These are phyloP conservation scores for Pleurotus eryngii DNA, from an alignment of 768 basidiomycete genomes.

Conservation along the genomic window DNA sequence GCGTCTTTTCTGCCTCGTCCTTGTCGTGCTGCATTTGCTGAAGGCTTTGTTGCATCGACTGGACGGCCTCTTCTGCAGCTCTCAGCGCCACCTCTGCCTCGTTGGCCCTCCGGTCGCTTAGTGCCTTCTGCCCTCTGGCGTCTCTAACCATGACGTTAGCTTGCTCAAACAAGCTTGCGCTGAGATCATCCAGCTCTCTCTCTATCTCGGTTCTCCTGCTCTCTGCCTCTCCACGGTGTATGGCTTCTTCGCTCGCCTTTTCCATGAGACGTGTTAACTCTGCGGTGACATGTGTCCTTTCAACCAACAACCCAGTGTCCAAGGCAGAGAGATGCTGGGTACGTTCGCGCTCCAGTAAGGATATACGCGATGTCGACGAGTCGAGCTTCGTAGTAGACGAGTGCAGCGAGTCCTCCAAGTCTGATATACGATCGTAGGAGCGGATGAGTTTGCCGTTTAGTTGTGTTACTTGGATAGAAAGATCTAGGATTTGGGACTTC, in stretches of 20 bases:
- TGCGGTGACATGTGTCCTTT: conserved; percentile 83
- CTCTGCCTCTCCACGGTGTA: conserved; percentile 87
- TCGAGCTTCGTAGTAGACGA: conserved; percentile 57
- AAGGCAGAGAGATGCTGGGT: conserved; percentile 85
- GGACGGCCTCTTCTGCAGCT: conserved; percentile 84
- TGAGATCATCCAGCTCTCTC: conserved; percentile 92
- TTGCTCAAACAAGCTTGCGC: conserved; percentile 84
- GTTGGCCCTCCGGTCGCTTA: conserved; percentile 72
- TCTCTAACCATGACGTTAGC: conserved; percentile 99
- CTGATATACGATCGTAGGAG: conserved; percentile 88
- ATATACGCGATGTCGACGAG: conserved; percentile 60
- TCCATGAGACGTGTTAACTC: conserved; percentile 95
- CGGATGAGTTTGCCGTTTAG: conserved; percentile 92
- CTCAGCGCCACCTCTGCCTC: conserved; percentile 75
- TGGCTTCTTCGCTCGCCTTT: conserved; percentile 91
- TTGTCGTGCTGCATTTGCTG: conserved; percentile 69
- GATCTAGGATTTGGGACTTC: conserved; percentile 77
- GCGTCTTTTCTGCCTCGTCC: conserved; percentile 54
- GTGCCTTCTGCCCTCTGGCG: conserved; percentile 64
- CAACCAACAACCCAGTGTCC: conserved; percentile 89
- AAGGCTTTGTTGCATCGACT: conserved; percentile 82
- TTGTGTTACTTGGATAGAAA: conserved; percentile 85
- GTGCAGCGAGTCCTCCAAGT: conserved; percentile 88
- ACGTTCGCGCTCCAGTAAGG: conserved; percentile 81
- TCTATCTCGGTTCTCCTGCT: conserved; percentile 80